phyloP scores from a whole-genome alignment of 1,139 yeast species.

The Magnusiomyces fungicola region DNA sequence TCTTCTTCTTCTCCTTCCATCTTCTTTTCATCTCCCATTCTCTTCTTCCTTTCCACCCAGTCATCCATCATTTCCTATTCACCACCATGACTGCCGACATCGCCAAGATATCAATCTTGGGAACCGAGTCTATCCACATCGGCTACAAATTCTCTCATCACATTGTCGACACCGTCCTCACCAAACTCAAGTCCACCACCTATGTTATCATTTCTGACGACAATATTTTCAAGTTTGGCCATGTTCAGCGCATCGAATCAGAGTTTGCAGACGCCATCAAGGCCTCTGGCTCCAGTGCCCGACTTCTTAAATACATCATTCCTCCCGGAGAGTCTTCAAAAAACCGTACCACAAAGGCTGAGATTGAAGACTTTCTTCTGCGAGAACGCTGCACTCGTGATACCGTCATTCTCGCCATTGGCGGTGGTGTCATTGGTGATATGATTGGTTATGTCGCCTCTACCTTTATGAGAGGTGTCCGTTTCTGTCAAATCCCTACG shows the following conservation, averaged over 20 bases:
- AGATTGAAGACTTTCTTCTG: conserved; percentile 84
- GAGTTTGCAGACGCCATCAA: conserved; percentile 36
- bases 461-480: conserved; percentile 97
- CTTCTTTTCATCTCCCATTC: not conserved
- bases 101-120: conserved; percentile 43
- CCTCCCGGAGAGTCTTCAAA: conserved; percentile 94
- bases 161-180: conserved; percentile 61
- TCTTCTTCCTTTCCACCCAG: not conserved
- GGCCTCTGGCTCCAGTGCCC: conserved; percentile 38
- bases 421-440: conserved; percentile 99
- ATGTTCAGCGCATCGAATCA: conserved; percentile 38
- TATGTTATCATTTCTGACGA: conserved; percentile 87
- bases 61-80: not conserved
- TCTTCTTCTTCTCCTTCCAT: not conserved
- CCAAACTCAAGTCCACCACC: conserved; percentile 69
- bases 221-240: conserved; percentile 65
- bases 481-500: conserved; percentile 91
- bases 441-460: conserved; percentile 99
- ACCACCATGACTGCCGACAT: conserved; percentile 12
- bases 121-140: conserved; percentile 78
- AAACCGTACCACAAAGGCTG: conserved; percentile 82
- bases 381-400: conserved; percentile 92
- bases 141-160: conserved; percentile 79
- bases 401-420: conserved; percentile 88
- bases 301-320: conserved; percentile 67